Evolutionary conservation across 441 rosid genomes (phyloP), one percentile per base, ranked within the genome.

Genomic region (Erodium texanum): DNA sequence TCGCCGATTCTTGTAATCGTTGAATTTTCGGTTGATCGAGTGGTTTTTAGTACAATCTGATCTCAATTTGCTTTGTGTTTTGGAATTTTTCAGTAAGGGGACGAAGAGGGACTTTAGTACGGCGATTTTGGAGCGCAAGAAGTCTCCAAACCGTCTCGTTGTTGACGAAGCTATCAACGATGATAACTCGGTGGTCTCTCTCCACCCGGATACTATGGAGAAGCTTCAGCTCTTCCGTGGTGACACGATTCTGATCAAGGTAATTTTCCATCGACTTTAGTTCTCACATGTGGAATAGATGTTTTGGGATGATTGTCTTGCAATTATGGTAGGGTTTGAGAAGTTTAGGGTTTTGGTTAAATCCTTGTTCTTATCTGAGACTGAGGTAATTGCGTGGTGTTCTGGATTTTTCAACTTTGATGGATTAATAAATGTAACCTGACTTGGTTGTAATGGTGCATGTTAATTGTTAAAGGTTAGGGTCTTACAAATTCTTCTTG

Each of bases 111-210:
- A 73, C 24, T 73, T 73, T 59, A 68, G 72, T 68, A 73, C 76
- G 38, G 76, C 76, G 64, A 73, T 73, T 24, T 63, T 73, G 68
- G 76, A 73, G 76, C 76, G 76, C 56, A 73, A 73, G 76, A 73
- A 73, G 68, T 71, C 76, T 5, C 67, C 76, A 7, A 73, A 73
- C 36, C 76, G 72, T 24, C 76, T 73, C 48, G 65, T 73, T 32
- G 76, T 73, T 6, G 76, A 73, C 18, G 76, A 73, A 64, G 76
- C 76, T 23, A 14, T 64, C 43, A 63, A 73, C 68, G 76, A 73
- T 12, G 76, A 73, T 32, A 73, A 73, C 64, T 73, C 76, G 43
- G 76, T 64, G 43, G 76, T 68, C 23, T n/a, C 76, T 8, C 64
- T 73, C 41, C 72, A 73, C 64, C 76, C 76, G 6, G 65, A 64